Evolutionary conservation across 108 stramenopile species (phyloP).

Genomic region (Hondaea fermentalgiana): DNA sequence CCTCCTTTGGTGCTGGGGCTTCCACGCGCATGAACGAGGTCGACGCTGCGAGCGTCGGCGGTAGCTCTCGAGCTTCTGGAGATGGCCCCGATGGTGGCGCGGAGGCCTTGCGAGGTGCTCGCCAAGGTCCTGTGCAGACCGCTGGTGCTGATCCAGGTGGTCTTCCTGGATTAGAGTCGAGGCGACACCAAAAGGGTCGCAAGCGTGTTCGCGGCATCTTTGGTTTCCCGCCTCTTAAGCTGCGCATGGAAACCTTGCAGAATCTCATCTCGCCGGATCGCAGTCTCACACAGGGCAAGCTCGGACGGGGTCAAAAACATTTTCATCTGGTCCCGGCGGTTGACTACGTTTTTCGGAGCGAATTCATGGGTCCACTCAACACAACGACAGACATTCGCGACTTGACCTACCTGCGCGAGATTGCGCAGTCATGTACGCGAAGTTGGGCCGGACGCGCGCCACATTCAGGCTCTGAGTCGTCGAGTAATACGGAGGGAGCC

Average conservation of each 20-base stretch:
- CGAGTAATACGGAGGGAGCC: too few relatives aligned
- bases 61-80: not conserved
- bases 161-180: not conserved
- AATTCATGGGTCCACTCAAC: not conserved
- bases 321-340: not conserved
- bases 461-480: not conserved
- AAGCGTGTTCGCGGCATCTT: not conserved
- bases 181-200: not conserved
- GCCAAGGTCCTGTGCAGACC: not conserved
- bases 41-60: not conserved
- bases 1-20: not conserved
- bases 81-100: not conserved
- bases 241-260: not conserved
- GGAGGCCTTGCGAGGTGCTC: too few relatives aligned
- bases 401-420: not conserved
- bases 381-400: constrained; percentile 10
- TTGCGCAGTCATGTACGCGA: not conserved
- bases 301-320: not conserved
- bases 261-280: not conserved
- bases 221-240: not conserved
- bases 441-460: not conserved
- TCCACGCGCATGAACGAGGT: not conserved
- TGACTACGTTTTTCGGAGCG: not conserved
- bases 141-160: not conserved
- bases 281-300: not conserved